These are phyloP conservation scores for Aeschynomene evenia DNA, from an alignment of 306 rosid species.

Conservation along the genomic window DNA sequence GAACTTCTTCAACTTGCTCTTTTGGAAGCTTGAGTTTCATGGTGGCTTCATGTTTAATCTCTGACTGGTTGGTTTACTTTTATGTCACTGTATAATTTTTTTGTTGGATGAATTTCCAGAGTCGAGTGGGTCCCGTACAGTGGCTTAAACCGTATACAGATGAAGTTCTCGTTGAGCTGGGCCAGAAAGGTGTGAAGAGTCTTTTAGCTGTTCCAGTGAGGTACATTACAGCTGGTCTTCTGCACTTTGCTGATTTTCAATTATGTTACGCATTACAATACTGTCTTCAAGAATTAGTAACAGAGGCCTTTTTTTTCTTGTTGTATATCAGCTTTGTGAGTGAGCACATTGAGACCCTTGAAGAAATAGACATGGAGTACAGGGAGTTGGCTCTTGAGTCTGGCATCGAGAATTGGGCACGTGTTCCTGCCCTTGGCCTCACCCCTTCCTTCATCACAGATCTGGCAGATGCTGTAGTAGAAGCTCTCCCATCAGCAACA, in stretches of 20 bases:
- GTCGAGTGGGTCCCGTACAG: slow-evolving; percentile 99
- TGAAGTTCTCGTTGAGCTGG: slow-evolving; percentile 94
- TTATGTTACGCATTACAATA: neutral
- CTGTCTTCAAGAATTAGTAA: slow-evolving; percentile 7
- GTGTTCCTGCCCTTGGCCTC: slow-evolving; percentile 94
- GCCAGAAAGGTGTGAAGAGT: slow-evolving; percentile 86
- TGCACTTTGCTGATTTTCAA: neutral
- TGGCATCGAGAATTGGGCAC: slow-evolving; percentile 91
- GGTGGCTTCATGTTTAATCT: neutral
- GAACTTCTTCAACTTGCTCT: slow-evolving; percentile 13
- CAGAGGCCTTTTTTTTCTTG: neutral
- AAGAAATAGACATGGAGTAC: slow-evolving; percentile 98
- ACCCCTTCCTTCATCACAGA: slow-evolving; percentile 83
- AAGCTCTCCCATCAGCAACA: slow-evolving; percentile 89
- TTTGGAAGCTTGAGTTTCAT: neutral
- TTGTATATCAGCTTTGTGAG: slow-evolving; percentile 79
- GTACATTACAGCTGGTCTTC: slow-evolving; percentile 37
- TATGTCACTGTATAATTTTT: slow-evolving; percentile 2
- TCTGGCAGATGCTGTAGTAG: slow-evolving; percentile 88
- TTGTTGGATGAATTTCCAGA: slow-evolving; percentile 52
- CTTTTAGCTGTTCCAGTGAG: slow-evolving; percentile 99
- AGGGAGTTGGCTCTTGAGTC: slow-evolving; percentile 89
- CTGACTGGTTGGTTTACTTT: slow-evolving; percentile 1
- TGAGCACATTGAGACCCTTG: slow-evolving; percentile 98
- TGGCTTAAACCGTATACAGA: slow-evolving; percentile 99